Evolutionary conservation across 1,139 yeast species (phyloP).

Genomic region (Saccharomycopsis crataegensis): DNA sequence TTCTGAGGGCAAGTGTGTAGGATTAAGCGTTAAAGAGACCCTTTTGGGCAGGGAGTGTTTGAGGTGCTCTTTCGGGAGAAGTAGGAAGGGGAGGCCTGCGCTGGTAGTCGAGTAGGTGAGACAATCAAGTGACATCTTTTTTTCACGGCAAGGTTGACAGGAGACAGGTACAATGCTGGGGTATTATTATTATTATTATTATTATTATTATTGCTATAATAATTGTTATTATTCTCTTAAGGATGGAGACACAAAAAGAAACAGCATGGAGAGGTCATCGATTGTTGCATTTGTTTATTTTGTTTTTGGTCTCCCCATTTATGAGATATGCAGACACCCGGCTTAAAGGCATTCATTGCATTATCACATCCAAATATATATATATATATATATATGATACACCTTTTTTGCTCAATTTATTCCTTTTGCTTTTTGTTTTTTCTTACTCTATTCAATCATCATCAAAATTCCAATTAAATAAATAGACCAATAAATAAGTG

Average conservation of each 20-base stretch:
- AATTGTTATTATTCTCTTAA: neutral
- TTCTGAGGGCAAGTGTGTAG: constrained; percentile 11
- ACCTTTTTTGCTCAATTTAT: neutral
- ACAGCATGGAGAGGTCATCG: too few relatives aligned
- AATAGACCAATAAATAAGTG: neutral
- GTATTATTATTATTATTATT: neutral
- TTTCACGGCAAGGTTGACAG: neutral
- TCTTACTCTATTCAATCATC: neutral
- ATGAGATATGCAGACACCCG: too few relatives aligned
- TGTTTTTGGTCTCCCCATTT: neutral
- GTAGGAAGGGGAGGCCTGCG: constrained; percentile 10
- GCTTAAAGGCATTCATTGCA: neutral
- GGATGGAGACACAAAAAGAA: neutral
- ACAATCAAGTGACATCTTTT: constrained; percentile 17
- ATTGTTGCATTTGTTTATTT: neutral
- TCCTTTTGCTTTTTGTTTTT: neutral
- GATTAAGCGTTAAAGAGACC: constrained; percentile 11
- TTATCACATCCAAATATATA: too few relatives aligned
- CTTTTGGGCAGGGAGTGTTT: constrained; percentile 9
- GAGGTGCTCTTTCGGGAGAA: constrained; percentile 11
- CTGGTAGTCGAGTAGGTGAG: neutral
- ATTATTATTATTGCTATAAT: neutral
- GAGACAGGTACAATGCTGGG: too few relatives aligned
- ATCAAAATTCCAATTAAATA: neutral
- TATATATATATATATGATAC: neutral